Percentiles rank a stretch among this genome's conserved stretches.
Evolutionary conservation across 2,329 filamentous ascomycete genomes (phyloP).

Genomic region (Paracorniculantispora psalliotae): DNA sequence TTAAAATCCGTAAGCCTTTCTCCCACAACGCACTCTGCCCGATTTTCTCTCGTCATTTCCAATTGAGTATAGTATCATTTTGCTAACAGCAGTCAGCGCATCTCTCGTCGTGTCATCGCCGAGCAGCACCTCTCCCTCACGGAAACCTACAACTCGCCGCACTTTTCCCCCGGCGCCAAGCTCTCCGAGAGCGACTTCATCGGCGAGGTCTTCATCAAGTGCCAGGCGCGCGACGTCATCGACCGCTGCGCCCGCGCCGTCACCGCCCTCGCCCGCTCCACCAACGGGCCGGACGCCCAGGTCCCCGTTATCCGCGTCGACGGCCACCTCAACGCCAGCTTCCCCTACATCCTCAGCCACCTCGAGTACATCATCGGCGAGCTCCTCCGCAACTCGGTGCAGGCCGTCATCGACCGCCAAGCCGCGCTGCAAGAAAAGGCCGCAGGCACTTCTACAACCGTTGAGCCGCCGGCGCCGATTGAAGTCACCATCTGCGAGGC

Average conservation of each 20-base stretch:
- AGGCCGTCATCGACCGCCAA: constrained; percentile 79
- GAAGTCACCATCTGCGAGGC: constrained; percentile 94
- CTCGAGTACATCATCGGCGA: constrained; percentile 97
- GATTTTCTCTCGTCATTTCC: not conserved
- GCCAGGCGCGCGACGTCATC: constrained; percentile 84
- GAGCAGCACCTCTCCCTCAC: constrained; percentile 95
- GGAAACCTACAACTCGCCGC: constrained; percentile 85
- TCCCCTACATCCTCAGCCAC: constrained; percentile 94
- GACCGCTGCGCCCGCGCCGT: constrained; percentile 75
- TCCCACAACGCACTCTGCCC: not conserved
- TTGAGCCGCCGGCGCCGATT: constrained; percentile 66
- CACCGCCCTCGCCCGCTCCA: constrained; percentile 65
- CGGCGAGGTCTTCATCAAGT: constrained; percentile 91
- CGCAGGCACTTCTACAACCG: constrained; percentile 46
- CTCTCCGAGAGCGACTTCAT: constrained; percentile 76
- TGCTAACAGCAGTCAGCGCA: constrained; percentile 54
- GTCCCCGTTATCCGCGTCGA: constrained; percentile 79
- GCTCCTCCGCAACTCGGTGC: constrained; percentile 88
- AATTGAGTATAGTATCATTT: too few species aligned
- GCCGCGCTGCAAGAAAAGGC: constrained; percentile 31
- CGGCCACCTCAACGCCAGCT: constrained; percentile 83
- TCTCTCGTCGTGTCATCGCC: constrained; percentile 91
- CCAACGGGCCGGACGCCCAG: constrained; percentile 64
- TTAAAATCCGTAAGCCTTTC: constrained; percentile 67
- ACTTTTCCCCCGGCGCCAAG: constrained; percentile 79